These are phyloP conservation scores for Hebeloma cylindrosporum DNA, from an alignment of 768 basidiomycete genomes.

Conservation along the genomic window DNA sequence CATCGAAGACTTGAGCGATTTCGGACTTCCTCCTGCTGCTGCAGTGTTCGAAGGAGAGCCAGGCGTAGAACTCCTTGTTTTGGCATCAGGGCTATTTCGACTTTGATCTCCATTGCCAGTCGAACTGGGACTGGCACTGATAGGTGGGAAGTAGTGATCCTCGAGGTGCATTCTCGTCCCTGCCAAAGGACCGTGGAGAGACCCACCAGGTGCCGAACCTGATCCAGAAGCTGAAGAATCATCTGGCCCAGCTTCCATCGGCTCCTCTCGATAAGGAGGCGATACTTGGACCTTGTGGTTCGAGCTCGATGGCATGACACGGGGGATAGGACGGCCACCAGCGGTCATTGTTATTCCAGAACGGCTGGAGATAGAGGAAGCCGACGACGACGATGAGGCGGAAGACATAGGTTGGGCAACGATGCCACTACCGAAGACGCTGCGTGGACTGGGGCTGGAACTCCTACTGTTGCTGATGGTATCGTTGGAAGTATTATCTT, in stretches of 20 bases:
- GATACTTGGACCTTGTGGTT: conserved; percentile 59
- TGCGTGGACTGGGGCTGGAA: conserved; percentile 7
- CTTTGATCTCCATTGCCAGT: not conserved
- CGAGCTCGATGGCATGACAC: conserved; percentile 32
- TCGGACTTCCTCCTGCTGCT: conserved; percentile 1
- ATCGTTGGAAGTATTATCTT: conserved; percentile 30
- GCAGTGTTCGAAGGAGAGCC: not conserved
- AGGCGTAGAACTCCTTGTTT: not conserved
- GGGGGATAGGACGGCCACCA: conserved; percentile 29
- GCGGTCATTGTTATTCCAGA: conserved; percentile 21
- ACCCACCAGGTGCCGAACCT: conserved; percentile 25
- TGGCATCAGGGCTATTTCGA: not conserved
- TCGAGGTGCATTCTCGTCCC: conserved; percentile 15
- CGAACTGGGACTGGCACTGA: conserved; percentile 7
- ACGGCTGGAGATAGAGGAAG: conserved; percentile 22
- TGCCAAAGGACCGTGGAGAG: not conserved
- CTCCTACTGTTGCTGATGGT: conserved; percentile 1
- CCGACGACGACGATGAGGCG: conserved; percentile 17
- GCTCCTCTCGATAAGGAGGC: conserved; percentile 47
- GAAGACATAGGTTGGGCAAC: not conserved
- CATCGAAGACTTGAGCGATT: conserved; percentile 5
- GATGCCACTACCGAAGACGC: conserved; percentile 4
- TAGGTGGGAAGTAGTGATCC: conserved; percentile 22
- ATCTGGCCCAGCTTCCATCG: conserved; percentile 51
- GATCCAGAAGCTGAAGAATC: conserved; percentile 6